These are phyloP conservation scores for Colletotrichum eremochloae DNA, from an alignment of 2,329 filamentous ascomycete genomes.

Conservation along the genomic window DNA sequence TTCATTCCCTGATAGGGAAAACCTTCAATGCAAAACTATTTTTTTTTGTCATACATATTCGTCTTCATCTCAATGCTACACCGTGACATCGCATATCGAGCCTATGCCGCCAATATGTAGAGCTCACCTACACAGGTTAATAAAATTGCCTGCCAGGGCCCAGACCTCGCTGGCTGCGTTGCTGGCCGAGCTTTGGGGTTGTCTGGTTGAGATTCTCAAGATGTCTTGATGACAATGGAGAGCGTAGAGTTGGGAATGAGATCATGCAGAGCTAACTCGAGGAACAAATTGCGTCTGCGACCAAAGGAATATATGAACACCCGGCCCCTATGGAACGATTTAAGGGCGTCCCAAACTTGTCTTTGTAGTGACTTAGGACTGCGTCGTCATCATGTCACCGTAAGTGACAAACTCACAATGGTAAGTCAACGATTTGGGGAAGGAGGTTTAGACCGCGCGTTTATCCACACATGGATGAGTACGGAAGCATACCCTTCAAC, in stretches of 20 bases:
- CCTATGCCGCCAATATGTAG: not conserved
- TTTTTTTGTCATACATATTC: conserved; percentile 23
- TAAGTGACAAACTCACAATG: no score
- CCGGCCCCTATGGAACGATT: no score
- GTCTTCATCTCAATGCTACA: no score
- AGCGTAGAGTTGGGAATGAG: conserved; percentile 49
- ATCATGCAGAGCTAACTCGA: not conserved
- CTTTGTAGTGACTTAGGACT: no score
- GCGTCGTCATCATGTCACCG: no score
- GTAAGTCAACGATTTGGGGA: not conserved
- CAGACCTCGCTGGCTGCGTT: conserved; percentile 51
- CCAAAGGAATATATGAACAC: no score
- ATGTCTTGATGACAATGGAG: conserved; percentile 50
- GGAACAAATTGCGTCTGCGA: not conserved
- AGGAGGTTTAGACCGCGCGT: not conserved
- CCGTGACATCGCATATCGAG: not conserved
- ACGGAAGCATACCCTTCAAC: no score
- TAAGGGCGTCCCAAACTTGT: no score
- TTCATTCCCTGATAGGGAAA: conserved; percentile 13
- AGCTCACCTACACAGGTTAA: conserved; percentile 31
- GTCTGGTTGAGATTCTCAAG: conserved; percentile 52
- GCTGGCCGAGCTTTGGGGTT: conserved; percentile 49
- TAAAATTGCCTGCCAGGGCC: conserved; percentile 43
- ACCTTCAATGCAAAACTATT: conserved; percentile 16
- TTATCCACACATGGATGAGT: no score